Conservation (phyloP, 208 protist species). For the Leishmania braziliensis region DNA sequence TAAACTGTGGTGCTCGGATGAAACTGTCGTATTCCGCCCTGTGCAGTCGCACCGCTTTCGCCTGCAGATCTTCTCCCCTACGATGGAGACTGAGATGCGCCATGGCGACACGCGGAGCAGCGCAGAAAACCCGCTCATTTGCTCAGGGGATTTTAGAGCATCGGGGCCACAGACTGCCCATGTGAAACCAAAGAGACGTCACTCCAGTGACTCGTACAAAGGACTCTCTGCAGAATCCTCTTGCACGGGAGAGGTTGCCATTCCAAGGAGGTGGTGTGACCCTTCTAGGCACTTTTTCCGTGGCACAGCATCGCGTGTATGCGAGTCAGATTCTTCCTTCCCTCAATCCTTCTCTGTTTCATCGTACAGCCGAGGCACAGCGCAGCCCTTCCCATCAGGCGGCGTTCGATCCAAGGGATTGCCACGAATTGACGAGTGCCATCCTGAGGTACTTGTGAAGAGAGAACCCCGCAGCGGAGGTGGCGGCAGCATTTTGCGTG, state of each 20-base stretch:
- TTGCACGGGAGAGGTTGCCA: neutral
- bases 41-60: conserved; percentile 25
- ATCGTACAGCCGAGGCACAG: neutral
- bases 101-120: neutral
- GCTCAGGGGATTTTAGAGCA: neutral
- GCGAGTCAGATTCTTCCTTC: neutral
- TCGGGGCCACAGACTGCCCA: neutral
- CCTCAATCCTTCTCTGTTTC: neutral
- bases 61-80: conserved; percentile 22
- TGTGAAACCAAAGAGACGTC: neutral
- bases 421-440: neutral
- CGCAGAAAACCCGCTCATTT: neutral
- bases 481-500: conserved; percentile 55
- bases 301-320: neutral
- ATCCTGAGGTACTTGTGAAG: neutral
- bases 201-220: neutral
- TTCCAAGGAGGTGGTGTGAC: conserved; percentile 13
- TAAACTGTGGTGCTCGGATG: too few relatives aligned
- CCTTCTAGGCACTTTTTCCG: neutral
- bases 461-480: neutral
- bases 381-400: neutral
- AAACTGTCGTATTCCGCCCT: neutral
- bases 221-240: neutral
- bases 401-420: neutral
- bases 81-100: neutral